phyloP scores from a whole-genome alignment of 306 rosid genomes.

The Echinosophora koreensis region DNA sequence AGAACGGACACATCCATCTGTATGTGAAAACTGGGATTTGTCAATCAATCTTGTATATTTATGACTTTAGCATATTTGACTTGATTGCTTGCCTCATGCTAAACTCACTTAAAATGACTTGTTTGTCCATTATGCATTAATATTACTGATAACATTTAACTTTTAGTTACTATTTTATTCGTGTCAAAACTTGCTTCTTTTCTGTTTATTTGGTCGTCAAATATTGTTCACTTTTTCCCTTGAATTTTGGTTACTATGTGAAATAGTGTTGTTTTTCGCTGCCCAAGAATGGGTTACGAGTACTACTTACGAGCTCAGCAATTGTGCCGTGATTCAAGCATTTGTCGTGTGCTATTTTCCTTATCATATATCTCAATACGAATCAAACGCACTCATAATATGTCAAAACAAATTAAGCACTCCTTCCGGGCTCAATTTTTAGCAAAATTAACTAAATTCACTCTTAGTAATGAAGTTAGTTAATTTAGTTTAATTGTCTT shows the following conservation, averaged over 20 bases:
- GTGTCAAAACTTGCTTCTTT: not conserved
- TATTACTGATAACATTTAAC: conserved; percentile 1
- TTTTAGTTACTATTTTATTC: not conserved
- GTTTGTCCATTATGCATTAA: not conserved
- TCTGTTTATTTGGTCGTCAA: not conserved
- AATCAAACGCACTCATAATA: too few species aligned
- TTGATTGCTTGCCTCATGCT: not conserved
- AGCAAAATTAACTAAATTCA: too few species aligned
- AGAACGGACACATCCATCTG: conserved; percentile 1
- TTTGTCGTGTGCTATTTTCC: too few species aligned
- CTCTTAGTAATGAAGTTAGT: too few species aligned
- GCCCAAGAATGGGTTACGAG: too few species aligned
- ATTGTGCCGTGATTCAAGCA: too few species aligned
- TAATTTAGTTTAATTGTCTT: too few species aligned
- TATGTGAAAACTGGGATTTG: not conserved
- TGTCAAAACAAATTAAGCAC: too few species aligned
- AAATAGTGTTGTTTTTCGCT: not conserved
- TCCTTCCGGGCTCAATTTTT: too few species aligned
- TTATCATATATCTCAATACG: too few species aligned
- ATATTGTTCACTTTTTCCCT: not conserved
- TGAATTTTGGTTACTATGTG: not conserved
- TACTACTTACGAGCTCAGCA: too few species aligned
- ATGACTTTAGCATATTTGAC: not conserved
- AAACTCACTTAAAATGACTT: conserved; percentile 7
- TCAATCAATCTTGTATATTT: not conserved